Base-by-base conservation (phyloP, 306 rosid genomes). In the Lathyrus tuberosus region DNA sequence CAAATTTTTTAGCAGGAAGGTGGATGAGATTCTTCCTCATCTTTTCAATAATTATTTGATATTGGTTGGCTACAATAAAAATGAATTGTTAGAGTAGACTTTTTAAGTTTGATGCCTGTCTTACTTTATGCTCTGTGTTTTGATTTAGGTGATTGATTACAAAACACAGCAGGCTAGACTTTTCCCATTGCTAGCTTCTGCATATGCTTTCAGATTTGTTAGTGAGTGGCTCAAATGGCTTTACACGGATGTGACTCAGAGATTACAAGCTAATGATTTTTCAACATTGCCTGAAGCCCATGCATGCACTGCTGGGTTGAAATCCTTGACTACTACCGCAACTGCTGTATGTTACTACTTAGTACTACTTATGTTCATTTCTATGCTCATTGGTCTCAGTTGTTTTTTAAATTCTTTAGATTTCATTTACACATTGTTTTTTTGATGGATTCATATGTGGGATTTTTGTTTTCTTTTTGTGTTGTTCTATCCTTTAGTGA, bases 241-340 rank as follows among this genome's bases (percentile, higher is more conserved):
- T 44, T 94, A 91, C 48, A 86, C 75, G 67, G 99, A 94, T 62
- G 99, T 94, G 64, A 84, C 92, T 8, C 82, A 83, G 82, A 87
- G 89, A 81, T 81, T 94, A 86, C 85, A 81, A 73, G 91, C 86
- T 73, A 87, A 68, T 49, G 96, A 94, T 46, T 94, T 88, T 78
- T 83, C 97, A 10, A 91, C 97, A 48, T 84, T 94, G 78, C 89
- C 99, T 5, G 99, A 94, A 86, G 97, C 95, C 68, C 99, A 94
- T 84, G 97, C 99, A 35, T 94, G 99, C 81, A 91, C 99, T 52
- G 97, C 99, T 1, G 99, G 99, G 48, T 86, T 94, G 88, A 94
- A 94, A 86, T 90, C 96, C 37, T 54, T 94, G 88, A 94, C 99
- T 42, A 94, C 99, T 22, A 70, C 95, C 10, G 91, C 81, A 48